Evolutionary conservation across 2,329 filamentous ascomycete genomes (phyloP).

Genomic region (Aspergillus awamori): DNA sequence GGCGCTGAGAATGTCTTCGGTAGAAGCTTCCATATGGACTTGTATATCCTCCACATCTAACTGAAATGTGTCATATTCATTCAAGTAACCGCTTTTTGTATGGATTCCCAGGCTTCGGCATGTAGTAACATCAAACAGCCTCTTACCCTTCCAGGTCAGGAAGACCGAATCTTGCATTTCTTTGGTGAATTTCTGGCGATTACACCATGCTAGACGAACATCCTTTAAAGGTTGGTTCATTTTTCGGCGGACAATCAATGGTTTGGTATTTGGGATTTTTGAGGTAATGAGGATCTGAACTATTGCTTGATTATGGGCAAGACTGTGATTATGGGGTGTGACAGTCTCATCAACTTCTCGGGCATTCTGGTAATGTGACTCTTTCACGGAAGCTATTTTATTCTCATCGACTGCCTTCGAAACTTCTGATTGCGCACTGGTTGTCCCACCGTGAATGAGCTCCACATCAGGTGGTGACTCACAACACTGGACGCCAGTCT

Average conservation of each 20-base stretch:
- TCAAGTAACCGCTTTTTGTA: slow-evolving; percentile 44
- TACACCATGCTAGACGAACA: slow-evolving; percentile 71
- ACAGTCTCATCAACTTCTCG: background rate
- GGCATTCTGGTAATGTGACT: background rate
- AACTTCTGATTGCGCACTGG: background rate
- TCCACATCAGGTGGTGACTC: background rate
- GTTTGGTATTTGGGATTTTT: slow-evolving; percentile 60
- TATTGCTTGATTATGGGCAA: slow-evolving; percentile 48
- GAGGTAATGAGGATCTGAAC: slow-evolving; percentile 71
- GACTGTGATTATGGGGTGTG: slow-evolving; percentile 1
- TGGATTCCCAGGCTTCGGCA: slow-evolving; percentile 68
- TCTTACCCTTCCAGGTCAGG: slow-evolving; percentile 75
- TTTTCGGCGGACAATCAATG: slow-evolving; percentile 66
- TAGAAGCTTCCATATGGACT: slow-evolving; percentile 79
- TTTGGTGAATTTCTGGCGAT: slow-evolving; percentile 58
- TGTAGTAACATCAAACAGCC: slow-evolving; percentile 75
- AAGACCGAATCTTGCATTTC: slow-evolving; percentile 62
- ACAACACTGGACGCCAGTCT: background rate
- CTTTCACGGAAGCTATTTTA: no score
- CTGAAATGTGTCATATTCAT: slow-evolving; percentile 51
- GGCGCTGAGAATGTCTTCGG: slow-evolving; percentile 52
- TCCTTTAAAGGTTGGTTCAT: slow-evolving; percentile 68
- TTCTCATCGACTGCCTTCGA: background rate
- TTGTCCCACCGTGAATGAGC: background rate
- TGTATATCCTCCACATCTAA: slow-evolving; percentile 55